Evolutionary conservation across 1,284 basidiomycete species (phyloP), one percentile per base, ranked within the genome.

Genomic region (Ustilago nuda): DNA sequence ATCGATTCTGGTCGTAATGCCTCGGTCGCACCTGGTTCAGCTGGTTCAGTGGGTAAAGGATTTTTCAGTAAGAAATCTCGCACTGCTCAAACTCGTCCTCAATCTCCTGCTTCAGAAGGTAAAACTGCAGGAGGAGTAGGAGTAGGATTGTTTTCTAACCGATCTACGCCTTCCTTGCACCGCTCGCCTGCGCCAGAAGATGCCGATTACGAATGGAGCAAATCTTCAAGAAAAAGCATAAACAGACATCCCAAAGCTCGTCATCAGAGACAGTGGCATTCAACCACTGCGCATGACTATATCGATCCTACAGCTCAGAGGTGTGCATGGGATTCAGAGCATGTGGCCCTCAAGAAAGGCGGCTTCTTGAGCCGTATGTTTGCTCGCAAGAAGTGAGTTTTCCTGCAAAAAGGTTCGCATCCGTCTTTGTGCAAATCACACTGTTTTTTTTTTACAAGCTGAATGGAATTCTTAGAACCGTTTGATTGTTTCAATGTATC

Each of bases 341-440:
- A 65, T 0, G 52, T 39, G 13, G 32, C 19, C 0, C 8, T 19
- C 15, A 66, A 72, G 61, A 76, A 72, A 33, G 51, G 50, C 6
- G 56, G 66, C 15, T 66, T 76, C 53, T 66, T 76, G 35, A 61
- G 74, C 23, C 41, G 63, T 11, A 61, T 76, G 59, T 76, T 76
- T 61, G 63, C 63, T 27, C 55, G 62, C 33, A 73, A 68, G 37
- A 73, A 68, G 61, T 65, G 37, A 45, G 23, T 19, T 19, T 45
- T n/a, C 43, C 23, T 27, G 23, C 23, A 3, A 45, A 45, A 2
- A 19, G 17, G n/a, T 43, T 27, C 23, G 23, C 23, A 27, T 27
- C 23, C 23, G 23, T 27, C 23, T 27, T 27, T 27, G 23, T 27
- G 23, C 23, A 17, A 15, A 19, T 45, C n/a, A 45, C 17, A 45